Percentiles rank a stretch among this genome's conserved stretches.
Evolutionary conservation across 139 green algal genomes (phyloP).

Genomic region (Micromonas pusilla): DNA sequence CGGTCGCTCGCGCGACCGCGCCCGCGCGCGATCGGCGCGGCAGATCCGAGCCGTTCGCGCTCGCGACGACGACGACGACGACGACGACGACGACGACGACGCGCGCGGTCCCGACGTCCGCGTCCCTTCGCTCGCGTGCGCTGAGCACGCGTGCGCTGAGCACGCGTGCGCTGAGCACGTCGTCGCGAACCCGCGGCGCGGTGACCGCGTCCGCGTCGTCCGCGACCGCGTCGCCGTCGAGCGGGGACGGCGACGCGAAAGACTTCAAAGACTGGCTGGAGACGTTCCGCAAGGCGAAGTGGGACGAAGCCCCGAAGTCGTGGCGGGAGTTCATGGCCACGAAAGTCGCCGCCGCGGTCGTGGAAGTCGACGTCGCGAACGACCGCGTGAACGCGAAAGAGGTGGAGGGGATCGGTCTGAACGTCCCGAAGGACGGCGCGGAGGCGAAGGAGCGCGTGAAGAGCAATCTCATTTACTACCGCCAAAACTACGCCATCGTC

Average conservation of each 20-base stretch:
- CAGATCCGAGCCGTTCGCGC: no score
- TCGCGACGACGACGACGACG: no score
- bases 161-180: no score
- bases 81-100: no score
- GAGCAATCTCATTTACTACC: not conserved
- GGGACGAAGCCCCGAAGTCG: not conserved
- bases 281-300: not conserved
- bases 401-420: constrained; percentile 1
- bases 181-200: no score
- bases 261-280: not conserved
- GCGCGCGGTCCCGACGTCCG: no score
- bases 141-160: no score
- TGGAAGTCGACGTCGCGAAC: constrained; percentile 7
- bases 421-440: not conserved
- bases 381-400: constrained; percentile 16
- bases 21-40: no score
- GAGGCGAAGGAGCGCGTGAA: constrained; percentile 4
- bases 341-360: not conserved
- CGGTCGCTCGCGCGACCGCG: no score
- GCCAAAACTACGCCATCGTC: constrained; percentile 9
- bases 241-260: not conserved
- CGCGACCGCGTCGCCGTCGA: not conserved
- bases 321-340: constrained; percentile 12
- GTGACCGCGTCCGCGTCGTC: not conserved
- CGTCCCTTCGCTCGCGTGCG: no score